Conservation (phyloP, 2,329 filamentous ascomycete genomes). For the Colletotrichum australisinense region DNA sequence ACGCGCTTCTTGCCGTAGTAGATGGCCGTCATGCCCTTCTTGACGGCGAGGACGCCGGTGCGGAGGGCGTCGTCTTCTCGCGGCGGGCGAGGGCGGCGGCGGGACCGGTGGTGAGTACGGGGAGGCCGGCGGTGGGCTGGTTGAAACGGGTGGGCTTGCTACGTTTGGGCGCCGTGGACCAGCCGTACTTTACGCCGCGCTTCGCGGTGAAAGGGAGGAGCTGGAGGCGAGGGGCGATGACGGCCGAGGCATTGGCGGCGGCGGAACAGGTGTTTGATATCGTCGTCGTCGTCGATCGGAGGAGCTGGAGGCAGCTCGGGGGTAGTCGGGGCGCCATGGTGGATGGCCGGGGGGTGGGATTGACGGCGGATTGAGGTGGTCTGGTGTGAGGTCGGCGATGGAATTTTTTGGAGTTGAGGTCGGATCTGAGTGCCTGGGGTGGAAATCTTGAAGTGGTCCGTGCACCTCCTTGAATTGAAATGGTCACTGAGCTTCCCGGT, state of each 20-base stretch:
- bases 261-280: conserved; percentile 18
- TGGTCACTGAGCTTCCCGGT: not conserved
- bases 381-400: conserved; percentile 4
- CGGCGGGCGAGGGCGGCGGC: conserved; percentile 70
- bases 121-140: conserved; percentile 66
- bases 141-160: conserved; percentile 69
- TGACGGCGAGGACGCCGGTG: conserved; percentile 85
- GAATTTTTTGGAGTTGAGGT: conserved; percentile 36
- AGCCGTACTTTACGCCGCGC: conserved; percentile 69
- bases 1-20: conserved; percentile 84
- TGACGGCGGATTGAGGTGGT: conserved; percentile 1
- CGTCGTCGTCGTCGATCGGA: conserved; percentile 24
- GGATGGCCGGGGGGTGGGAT: not conserved
- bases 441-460: conserved; percentile 30
- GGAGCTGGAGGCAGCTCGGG: conserved; percentile 34
- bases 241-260: not conserved
- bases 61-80: conserved; percentile 73
- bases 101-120: conserved; percentile 66
- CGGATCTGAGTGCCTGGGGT: conserved; percentile 23
- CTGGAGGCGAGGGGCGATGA: conserved; percentile 44
- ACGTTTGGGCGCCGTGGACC: conserved; percentile 66
- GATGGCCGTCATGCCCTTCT: conserved; percentile 96
- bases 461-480: conserved; percentile 8
- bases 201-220: conserved; percentile 58
- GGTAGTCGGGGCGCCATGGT: conserved; percentile 37